Conservation (phyloP, 139 green algal species). For the Chlorella ohadii region DNA sequence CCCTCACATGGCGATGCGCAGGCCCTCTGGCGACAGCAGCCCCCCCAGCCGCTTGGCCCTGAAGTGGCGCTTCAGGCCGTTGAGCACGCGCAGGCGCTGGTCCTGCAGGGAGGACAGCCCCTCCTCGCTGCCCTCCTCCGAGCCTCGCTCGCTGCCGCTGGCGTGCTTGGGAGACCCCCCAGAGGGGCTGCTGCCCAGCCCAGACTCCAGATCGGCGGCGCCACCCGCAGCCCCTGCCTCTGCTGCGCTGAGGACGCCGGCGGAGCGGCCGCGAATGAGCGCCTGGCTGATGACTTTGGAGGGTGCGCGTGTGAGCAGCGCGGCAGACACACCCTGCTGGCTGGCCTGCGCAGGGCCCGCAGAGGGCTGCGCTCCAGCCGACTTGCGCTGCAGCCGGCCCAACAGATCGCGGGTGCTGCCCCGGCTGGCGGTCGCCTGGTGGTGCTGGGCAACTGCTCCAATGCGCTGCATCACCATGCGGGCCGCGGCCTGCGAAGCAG, state of each 20-base stretch:
- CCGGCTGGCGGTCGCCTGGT: not conserved
- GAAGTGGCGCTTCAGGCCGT: constrained; percentile 84
- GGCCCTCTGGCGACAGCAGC: constrained; percentile 19
- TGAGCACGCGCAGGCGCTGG: constrained; percentile 46
- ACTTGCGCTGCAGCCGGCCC: not conserved
- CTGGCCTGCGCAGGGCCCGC: not conserved
- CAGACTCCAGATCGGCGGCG: not conserved
- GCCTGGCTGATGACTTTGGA: not conserved
- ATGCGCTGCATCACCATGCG: not conserved
- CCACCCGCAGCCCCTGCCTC: not conserved
- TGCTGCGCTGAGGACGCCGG: not conserved
- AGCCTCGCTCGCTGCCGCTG: not conserved
- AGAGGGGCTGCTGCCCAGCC: too few relatives aligned
- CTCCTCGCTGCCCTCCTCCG: not conserved
- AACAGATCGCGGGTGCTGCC: constrained; percentile 1
- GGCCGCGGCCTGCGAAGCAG: not conserved
- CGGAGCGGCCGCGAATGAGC: not conserved
- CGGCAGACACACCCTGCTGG: not conserved
- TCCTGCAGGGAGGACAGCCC: constrained; percentile 29
- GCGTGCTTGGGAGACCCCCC: not conserved
- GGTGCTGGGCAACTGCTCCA: not conserved
- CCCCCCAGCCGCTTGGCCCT: constrained; percentile 71
- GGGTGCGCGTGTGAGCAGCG: not conserved
- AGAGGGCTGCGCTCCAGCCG: not conserved
- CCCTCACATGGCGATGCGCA: constrained; percentile 4